phyloP scores from a whole-genome alignment of 305 asterid species.

The Fraxinus nigra region DNA sequence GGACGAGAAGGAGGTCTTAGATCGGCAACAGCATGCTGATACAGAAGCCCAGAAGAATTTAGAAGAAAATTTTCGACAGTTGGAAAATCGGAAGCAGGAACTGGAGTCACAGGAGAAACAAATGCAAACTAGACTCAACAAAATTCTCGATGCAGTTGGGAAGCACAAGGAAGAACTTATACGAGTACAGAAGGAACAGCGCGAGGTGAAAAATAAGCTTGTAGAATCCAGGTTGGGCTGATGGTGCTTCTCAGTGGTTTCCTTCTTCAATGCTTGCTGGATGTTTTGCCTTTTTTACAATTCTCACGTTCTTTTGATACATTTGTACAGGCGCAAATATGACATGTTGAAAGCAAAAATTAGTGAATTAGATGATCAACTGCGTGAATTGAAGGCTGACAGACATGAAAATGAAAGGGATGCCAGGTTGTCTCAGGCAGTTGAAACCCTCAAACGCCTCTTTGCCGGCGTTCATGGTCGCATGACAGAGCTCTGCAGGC shows the following conservation, averaged over 20 bases:
- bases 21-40: conserved; percentile 95
- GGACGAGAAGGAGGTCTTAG: conserved; percentile 95
- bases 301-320: conserved; percentile 12
- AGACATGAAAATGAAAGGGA: conserved; percentile 96
- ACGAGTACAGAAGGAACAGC: conserved; percentile 73
- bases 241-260: conserved; percentile 24
- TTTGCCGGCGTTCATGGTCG: conserved; percentile 99
- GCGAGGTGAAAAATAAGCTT: conserved; percentile 81
- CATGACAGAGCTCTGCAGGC: conserved; percentile 97
- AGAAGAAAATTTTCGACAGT: conserved; percentile 93
- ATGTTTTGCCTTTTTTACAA: conserved; percentile 8
- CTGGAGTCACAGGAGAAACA: conserved; percentile 88
- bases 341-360: conserved; percentile 74
- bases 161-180: conserved; percentile 74
- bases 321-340: conserved; percentile 55
- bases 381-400: conserved; percentile 93
- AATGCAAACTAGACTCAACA: conserved; percentile 75
- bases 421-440: conserved; percentile 82
- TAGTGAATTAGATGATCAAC: conserved; percentile 72
- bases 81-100: conserved; percentile 83
- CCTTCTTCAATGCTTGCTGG: conserved; percentile 14
- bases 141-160: conserved; percentile 70
- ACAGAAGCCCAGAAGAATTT: conserved; percentile 83
- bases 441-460: conserved; percentile 85
- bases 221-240: conserved; percentile 65